Conservation (phyloP, 352 stramenopile genomes). For the Phytophthora sansomeana region DNA sequence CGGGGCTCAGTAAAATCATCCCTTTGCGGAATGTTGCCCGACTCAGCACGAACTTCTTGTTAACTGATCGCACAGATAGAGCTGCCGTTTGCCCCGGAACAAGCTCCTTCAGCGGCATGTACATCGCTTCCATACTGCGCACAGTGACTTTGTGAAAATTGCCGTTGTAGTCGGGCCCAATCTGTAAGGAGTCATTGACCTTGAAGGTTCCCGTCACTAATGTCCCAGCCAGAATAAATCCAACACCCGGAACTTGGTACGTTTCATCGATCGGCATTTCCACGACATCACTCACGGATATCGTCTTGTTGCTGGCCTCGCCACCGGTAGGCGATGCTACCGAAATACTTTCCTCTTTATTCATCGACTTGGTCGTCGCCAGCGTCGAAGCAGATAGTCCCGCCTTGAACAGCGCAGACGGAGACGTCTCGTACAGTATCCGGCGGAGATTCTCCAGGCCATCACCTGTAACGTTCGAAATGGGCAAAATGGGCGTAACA, state of each 20-base stretch:
- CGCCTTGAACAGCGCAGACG: constrained; percentile 75
- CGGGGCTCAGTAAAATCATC: constrained; percentile 90
- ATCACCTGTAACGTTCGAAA: constrained; percentile 98
- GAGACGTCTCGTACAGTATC: constrained; percentile 77
- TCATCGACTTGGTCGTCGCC: constrained; percentile 66
- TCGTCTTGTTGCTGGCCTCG: constrained; percentile 25
- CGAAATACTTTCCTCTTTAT: constrained; percentile 49
- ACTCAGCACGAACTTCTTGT: constrained; percentile 88
- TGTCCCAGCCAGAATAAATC: constrained; percentile 94
- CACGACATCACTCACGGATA: constrained; percentile 52
- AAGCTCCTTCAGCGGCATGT: constrained; percentile 90
- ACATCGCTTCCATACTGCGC: constrained; percentile 92
- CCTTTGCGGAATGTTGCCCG: constrained; percentile 92
- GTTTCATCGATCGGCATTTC: constrained; percentile 92
- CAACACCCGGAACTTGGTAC: constrained; percentile 94
- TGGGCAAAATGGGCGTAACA: constrained; percentile 96
- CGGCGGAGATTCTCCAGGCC: constrained; percentile 83
- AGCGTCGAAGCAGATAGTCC: constrained; percentile 69
- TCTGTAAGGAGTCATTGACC: constrained; percentile 87
- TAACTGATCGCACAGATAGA: constrained; percentile 88
- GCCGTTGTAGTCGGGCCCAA: constrained; percentile 92
- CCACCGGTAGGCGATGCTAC: constrained; percentile 16
- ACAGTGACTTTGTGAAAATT: constrained; percentile 89
- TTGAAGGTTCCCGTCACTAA: constrained; percentile 93
- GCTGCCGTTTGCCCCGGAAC: constrained; percentile 87